Evolutionary conservation across 495 filamentous ascomycete genomes (phyloP).

Genomic region (Penicillium odoratum): DNA sequence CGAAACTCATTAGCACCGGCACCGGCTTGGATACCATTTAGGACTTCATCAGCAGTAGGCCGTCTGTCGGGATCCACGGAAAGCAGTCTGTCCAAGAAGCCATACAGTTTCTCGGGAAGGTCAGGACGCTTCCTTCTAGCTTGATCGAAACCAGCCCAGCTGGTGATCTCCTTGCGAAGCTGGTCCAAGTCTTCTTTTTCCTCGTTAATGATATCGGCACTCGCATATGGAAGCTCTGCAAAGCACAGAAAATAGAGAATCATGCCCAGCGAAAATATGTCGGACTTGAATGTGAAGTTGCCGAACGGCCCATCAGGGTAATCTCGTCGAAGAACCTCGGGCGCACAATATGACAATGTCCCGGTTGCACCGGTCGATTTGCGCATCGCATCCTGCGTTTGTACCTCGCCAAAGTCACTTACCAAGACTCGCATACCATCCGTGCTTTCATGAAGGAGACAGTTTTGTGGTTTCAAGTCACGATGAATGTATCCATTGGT

Average conservation of each 20-base stretch:
- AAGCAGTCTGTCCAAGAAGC: constrained; percentile 75
- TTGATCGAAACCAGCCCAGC: constrained; percentile 85
- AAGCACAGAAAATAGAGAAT: constrained; percentile 98
- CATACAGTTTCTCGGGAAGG: constrained; percentile 83
- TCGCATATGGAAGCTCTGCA: constrained; percentile 78
- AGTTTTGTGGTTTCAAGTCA: constrained; percentile 95
- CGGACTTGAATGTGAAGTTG: constrained; percentile 93
- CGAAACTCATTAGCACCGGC: constrained; percentile 57
- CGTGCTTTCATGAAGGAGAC: constrained; percentile 77
- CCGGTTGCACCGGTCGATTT: constrained; percentile 92
- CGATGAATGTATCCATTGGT: constrained; percentile 93
- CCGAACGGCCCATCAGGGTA: constrained; percentile 68
- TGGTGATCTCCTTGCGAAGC: constrained; percentile 80
- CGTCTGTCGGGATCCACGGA: constrained; percentile 73
- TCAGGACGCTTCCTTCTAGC: constrained; percentile 71
- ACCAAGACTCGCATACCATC: constrained; percentile 76
- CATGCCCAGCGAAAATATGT: constrained; percentile 97
- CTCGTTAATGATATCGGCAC: constrained; percentile 82
- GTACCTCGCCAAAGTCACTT: constrained; percentile 96
- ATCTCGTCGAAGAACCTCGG: constrained; percentile 79
- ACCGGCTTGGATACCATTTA: constrained; percentile 77
- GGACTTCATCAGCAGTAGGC: constrained; percentile 83
- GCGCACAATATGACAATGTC: constrained; percentile 96
- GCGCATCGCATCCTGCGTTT: constrained; percentile 73
- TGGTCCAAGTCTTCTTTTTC: constrained; percentile 88